Conservation (phyloP, 176 grass and related monocot species). For the Secale cereale region DNA sequence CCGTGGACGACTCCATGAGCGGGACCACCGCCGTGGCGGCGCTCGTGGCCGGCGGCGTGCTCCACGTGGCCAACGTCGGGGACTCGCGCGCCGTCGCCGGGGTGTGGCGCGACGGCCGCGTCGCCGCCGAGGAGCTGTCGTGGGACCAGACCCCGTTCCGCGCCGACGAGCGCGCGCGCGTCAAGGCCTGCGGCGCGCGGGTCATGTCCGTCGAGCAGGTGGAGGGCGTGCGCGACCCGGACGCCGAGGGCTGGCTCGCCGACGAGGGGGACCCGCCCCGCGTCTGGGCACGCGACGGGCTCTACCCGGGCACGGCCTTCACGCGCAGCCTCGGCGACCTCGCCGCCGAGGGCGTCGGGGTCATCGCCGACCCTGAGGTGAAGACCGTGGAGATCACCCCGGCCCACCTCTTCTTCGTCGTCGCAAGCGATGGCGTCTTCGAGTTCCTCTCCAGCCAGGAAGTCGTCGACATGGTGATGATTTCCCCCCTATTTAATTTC, state of each 20-base stretch:
- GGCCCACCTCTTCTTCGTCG: constrained; percentile 74
- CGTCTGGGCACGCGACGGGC: constrained; percentile 83
- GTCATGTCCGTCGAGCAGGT: constrained; percentile 85
- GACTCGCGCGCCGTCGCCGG: constrained; percentile 86
- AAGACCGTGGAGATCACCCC: constrained; percentile 63
- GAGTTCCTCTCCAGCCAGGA: constrained; percentile 93
- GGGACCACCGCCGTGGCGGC: constrained; percentile 90
- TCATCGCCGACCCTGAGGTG: constrained; percentile 79
- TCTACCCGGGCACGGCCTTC: constrained; percentile 93
- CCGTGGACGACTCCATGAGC: constrained; percentile 90
- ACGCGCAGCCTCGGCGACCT: constrained; percentile 89
- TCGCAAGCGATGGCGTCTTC: constrained; percentile 92
- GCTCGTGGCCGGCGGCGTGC: constrained; percentile 46
- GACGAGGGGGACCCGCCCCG: constrained; percentile 87
- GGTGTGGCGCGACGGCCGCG: constrained; percentile 43
- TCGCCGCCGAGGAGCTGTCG: constrained; percentile 78
- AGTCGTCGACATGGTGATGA: constrained; percentile 80
- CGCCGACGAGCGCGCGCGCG: constrained; percentile 84
- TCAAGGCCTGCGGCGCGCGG: constrained; percentile 67
- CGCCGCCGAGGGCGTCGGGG: constrained; percentile 72
- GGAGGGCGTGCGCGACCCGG: constrained; percentile 54
- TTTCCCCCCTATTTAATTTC: neutral
- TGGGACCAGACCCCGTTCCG: constrained; percentile 97
- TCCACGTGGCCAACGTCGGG: constrained; percentile 90
- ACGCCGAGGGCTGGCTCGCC: constrained; percentile 44